These are phyloP conservation scores for Kondoa subrosea DNA, from an alignment of 768 basidiomycete species.

Conservation along the genomic window DNA sequence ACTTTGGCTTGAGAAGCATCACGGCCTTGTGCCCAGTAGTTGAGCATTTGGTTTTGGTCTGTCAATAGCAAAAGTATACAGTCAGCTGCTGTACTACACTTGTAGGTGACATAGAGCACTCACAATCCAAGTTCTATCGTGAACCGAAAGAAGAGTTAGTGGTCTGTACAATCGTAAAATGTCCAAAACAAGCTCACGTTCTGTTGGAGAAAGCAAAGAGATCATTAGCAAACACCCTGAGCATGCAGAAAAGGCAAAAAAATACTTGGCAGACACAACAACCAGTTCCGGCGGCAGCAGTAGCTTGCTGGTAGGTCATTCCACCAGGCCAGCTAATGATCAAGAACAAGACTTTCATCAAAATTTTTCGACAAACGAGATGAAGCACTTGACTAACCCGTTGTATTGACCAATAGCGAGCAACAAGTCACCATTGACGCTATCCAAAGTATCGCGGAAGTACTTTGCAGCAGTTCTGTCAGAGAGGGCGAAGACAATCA, in stretches of 20 bases:
- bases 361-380: background rate
- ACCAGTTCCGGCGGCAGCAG: background rate
- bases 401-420: background rate
- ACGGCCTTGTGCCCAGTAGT: background rate
- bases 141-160: too few species aligned
- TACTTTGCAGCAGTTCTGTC: constrained; percentile 1
- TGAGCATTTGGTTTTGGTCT: background rate
- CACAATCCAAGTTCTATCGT: too few species aligned
- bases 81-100: too few species aligned
- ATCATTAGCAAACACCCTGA: too few species aligned
- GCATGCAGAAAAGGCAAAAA: too few species aligned
- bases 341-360: background rate
- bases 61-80: too few species aligned
- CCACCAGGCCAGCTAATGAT: background rate
- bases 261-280: constrained; percentile 5
- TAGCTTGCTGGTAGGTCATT: background rate
- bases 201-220: too few species aligned
- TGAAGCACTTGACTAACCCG: background rate
- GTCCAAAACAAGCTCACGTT: background rate
- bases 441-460: constrained; percentile 1
- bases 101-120: too few species aligned
- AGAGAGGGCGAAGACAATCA: too few species aligned
- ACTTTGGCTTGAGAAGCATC: background rate
- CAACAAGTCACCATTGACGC: background rate
- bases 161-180: background rate